phyloP scores from a whole-genome alignment of 2,329 filamentous ascomycete genomes.

The Colletotrichum somersetense region DNA sequence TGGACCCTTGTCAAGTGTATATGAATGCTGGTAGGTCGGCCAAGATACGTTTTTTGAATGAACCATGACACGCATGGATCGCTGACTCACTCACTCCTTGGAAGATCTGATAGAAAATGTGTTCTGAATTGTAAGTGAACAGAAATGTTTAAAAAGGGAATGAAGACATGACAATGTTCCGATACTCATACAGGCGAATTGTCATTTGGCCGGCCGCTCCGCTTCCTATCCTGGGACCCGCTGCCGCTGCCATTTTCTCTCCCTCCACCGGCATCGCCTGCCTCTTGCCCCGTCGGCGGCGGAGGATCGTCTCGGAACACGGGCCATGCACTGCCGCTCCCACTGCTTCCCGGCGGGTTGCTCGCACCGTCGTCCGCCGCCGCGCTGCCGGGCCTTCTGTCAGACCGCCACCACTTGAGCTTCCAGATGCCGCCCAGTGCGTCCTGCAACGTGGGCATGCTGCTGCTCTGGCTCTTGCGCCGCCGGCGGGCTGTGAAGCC shows the following conservation, averaged over 20 bases:
- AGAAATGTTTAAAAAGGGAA: slow-evolving; percentile 37
- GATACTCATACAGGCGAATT: slow-evolving; percentile 52
- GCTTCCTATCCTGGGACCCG: slow-evolving; percentile 29
- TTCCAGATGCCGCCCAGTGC: slow-evolving; percentile 66
- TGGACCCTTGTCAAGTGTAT: background rate
- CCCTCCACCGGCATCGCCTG: background rate
- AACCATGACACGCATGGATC: background rate
- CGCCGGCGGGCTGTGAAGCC: slow-evolving; percentile 68
- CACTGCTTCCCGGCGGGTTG: slow-evolving; percentile 39
- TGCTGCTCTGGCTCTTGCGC: slow-evolving; percentile 53
- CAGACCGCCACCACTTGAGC: slow-evolving; percentile 65
- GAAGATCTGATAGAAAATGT: background rate
- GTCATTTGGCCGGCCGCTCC: slow-evolving; percentile 32
- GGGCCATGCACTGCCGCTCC: slow-evolving; percentile 36
- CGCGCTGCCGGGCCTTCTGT: slow-evolving; percentile 6
- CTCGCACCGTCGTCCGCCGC: slow-evolving; percentile 41
- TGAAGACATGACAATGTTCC: slow-evolving; percentile 31
- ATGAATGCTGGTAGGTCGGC: background rate
- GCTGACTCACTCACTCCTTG: background rate
- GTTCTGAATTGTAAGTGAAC: slow-evolving; percentile 2
- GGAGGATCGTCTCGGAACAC: slow-evolving; percentile 30
- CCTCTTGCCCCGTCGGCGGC: background rate
- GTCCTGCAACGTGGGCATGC: slow-evolving; percentile 60
- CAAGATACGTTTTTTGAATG: background rate
- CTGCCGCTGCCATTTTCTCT: slow-evolving; percentile 19